These are phyloP conservation scores for Trametes cinnabarina DNA, from an alignment of 768 basidiomycete species.

Conservation along the genomic window DNA sequence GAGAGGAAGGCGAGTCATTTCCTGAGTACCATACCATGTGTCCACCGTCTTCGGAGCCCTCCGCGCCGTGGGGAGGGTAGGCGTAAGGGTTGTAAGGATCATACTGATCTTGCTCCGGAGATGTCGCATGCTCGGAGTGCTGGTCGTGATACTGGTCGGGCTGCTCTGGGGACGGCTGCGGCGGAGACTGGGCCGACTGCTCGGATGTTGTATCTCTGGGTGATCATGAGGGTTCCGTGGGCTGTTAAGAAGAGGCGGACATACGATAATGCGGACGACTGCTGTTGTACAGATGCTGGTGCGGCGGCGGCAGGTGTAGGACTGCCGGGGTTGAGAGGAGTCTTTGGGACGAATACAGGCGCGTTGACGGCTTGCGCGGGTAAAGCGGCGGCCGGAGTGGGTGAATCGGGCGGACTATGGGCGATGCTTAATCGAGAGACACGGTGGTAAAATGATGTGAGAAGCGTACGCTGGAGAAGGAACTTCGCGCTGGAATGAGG, in stretches of 20 bases:
- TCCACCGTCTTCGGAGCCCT: slow-evolving; percentile 30
- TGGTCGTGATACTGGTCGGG: slow-evolving; percentile 17
- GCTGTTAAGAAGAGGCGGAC: background rate
- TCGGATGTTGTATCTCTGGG: slow-evolving; percentile 17
- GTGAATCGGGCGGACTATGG: slow-evolving; percentile 44
- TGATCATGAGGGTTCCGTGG: background rate
- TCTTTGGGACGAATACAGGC: slow-evolving; percentile 81
- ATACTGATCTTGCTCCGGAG: slow-evolving; percentile 23
- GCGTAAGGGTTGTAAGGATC: slow-evolving; percentile 32
- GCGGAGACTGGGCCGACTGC: slow-evolving; percentile 19
- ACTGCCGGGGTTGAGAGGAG: slow-evolving; percentile 26
- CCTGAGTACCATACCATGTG: no score
- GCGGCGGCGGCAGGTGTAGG: slow-evolving; percentile 14
- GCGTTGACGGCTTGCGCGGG: slow-evolving; percentile 75
- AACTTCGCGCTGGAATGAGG: slow-evolving; percentile 20
- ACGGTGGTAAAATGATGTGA: background rate
- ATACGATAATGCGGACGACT: slow-evolving; percentile 13
- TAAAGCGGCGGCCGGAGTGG: slow-evolving; percentile 38
- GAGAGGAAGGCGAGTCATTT: no score
- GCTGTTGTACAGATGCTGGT: slow-evolving; percentile 14
- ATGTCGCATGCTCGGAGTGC: slow-evolving; percentile 9
- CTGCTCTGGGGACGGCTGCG: background rate
- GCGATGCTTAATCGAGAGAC: slow-evolving; percentile 18
- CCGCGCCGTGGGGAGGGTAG: slow-evolving; percentile 24
- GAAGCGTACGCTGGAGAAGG: slow-evolving; percentile 30